Evolutionary conservation across 2,329 filamentous ascomycete species (phyloP), one percentile per base, ranked within the genome.

Genomic region (Fusarium siculi): DNA sequence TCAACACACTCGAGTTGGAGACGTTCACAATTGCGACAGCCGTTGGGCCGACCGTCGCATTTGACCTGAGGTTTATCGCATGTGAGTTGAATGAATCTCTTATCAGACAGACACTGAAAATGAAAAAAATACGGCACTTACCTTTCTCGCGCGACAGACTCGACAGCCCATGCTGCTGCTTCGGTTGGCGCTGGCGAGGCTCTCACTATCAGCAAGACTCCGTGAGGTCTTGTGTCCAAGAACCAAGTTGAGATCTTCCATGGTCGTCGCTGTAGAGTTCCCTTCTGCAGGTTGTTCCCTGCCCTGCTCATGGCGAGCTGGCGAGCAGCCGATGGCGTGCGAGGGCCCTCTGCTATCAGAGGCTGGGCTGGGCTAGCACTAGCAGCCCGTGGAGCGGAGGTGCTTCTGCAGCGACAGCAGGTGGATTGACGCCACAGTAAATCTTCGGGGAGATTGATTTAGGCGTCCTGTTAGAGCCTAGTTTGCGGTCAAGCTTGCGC

Each of bases 21-120:
- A 44, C 82, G 81, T 75, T 84, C 82, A 71, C 82, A 84, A 74
- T 84, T 84, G 75, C 82, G 81, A 75, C 82, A 84, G 72, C 82
- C 82, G 74, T 83, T 79, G 43, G 81, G 81, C n/a, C 82, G 80
- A 52, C 81, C 82, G 67, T 84, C 82, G 71, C 82, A 84, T 77
- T 83, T 83, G 77, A 84, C 82, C 82, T 84, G 23, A 12, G 49
- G 32, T 25, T 75, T 56, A 73, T 65, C 40, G 32, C 47, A 44
- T 60, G 65, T 77, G 53, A 77, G 74, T 50, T 54, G 50, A 28
- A 21, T 23, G 40, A 43, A 16, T 28, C 37, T 42, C 56, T 56
- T 36, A 28, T 40, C 30, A 21, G 34, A 56, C 50, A 47, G 36
- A 55, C 47, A 46, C 50, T 42, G 25, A 7, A 28, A 15, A 21